Evolutionary conservation across 2,329 filamentous ascomycete species (phyloP), one percentile per base, ranked within the genome.

Genomic region (Orbilia ellipsospora): DNA sequence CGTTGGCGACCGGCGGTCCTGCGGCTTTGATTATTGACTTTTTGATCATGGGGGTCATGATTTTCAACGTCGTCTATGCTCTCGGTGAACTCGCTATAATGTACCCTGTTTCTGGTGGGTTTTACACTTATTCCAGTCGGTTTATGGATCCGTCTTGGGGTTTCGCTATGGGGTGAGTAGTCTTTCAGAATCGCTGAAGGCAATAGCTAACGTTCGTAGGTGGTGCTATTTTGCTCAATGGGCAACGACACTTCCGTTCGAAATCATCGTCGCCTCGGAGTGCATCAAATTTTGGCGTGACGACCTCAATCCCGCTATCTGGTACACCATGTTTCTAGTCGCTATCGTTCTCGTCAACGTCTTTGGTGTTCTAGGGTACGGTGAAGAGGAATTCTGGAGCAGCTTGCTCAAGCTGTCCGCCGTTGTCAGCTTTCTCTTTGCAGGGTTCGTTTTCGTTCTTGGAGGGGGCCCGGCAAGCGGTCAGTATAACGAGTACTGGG

Each of bases 371-470:
- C 82, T 84, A n/a, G 85, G 86, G 18, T 88, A 87, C 68, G 86
- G 83, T 73, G 87, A 86, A 82, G 86, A 88, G 77, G 88, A 90
- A 79, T 89, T 89, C 77, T 76, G 86, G 40, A 85, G 89, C 23
- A 84, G 84, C 78, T 82, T 86, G 74, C 84, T 89, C 80, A 90
- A 90, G 81, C 84, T 90, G 77, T 78, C 82, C 6, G 87, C 88
- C 52, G 86, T 86, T 79, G 82, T 86, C 10, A 89, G 88, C 12
- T 90, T 90, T 80, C 90, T 90, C 80, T 85, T 91, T 78, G 82
- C 90, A 23, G 88, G 86, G 45, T 87, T 75, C 89, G 69, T 82
- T 88, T 73, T 85, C 89, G 79, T 85, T 87, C 80, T 84, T 82
- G 70, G 88, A 87, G 59, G 88, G 86, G 63, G 88, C 87, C 1